A percentile compares a stretch with the other conserved stretches of the same genome.
These are phyloP conservation scores for Verticillium albo-atrum DNA, from an alignment of 2,329 filamentous ascomycete genomes.

Conservation along the genomic window DNA sequence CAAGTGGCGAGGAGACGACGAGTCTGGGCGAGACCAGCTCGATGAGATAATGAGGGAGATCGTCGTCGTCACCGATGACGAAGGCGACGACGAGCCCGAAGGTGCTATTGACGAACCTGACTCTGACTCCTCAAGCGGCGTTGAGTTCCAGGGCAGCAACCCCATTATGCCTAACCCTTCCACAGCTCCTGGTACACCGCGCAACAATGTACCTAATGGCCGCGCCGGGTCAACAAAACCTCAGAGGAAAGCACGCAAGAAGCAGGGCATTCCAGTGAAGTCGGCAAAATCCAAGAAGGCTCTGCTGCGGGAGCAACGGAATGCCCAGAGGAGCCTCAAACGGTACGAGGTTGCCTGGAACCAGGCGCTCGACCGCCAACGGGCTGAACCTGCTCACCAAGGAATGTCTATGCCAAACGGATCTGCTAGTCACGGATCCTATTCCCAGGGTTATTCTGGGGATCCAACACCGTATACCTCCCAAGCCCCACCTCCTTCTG, in stretches of 20 bases:
- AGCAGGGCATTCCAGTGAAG: background rate
- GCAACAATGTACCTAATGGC: background rate
- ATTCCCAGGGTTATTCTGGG: background rate
- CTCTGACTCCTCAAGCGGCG: constrained; percentile 17
- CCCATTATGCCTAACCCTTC: constrained; percentile 6
- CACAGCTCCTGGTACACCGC: background rate
- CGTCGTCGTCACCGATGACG: constrained; percentile 60
- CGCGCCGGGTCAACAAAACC: background rate
- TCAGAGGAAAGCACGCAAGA: background rate
- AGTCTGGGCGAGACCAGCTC: constrained; percentile 62
- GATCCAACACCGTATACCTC: constrained; percentile 4
- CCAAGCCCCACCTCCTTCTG: background rate
- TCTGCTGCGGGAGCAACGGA: constrained; percentile 3
- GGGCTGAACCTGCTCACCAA: background rate
- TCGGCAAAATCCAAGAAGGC: background rate
- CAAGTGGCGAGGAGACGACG: constrained; percentile 69
- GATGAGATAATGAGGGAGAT: constrained; percentile 64
- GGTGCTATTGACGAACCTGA: constrained; percentile 23
- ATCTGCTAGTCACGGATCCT: constrained; percentile 9
- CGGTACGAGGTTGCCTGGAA: constrained; percentile 11
- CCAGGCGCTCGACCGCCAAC: constrained; percentile 4
- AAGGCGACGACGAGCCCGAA: constrained; percentile 38
- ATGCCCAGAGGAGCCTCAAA: constrained; percentile 4
- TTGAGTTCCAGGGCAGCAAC: background rate
- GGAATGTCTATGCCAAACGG: background rate